phyloP scores from a whole-genome alignment of 495 filamentous ascomycete species.

The Margaritispora aquatica region DNA sequence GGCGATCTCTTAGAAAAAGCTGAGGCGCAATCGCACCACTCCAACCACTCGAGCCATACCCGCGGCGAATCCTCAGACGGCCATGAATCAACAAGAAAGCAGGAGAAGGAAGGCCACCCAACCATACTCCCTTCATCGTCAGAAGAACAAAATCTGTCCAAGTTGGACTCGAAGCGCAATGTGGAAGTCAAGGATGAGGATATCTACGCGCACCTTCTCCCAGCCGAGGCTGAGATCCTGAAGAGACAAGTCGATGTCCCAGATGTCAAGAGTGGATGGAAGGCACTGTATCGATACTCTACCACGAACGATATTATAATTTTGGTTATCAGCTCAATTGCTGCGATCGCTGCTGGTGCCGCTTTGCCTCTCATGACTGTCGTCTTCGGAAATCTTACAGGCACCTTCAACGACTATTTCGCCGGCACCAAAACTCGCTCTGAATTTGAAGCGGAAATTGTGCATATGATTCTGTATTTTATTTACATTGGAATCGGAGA shows the following conservation, averaged over 20 bases:
- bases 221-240: constrained; percentile 60
- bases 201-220: constrained; percentile 49
- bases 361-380: constrained; percentile 85
- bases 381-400: constrained; percentile 71
- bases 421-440: constrained; percentile 35
- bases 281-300: constrained; percentile 73
- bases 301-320: constrained; percentile 69
- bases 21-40: constrained; percentile 1
- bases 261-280: constrained; percentile 55
- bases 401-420: constrained; percentile 62
- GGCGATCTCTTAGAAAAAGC: constrained; percentile 24
- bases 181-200: constrained; percentile 39
- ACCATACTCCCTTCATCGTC: neutral
- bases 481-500: constrained; percentile 85
- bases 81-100: constrained; percentile 15
- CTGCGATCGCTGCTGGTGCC: constrained; percentile 72
- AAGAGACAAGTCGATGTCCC: constrained; percentile 66
- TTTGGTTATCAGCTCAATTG: constrained; percentile 56
- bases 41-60: constrained; percentile 18
- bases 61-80: constrained; percentile 19
- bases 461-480: constrained; percentile 73
- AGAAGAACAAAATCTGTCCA: constrained; percentile 26
- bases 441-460: constrained; percentile 55
- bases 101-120: constrained; percentile 2
- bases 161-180: constrained; percentile 44